phyloP scores from a whole-genome alignment of 257 asterid genomes.

The Solanum ossicruentum region DNA sequence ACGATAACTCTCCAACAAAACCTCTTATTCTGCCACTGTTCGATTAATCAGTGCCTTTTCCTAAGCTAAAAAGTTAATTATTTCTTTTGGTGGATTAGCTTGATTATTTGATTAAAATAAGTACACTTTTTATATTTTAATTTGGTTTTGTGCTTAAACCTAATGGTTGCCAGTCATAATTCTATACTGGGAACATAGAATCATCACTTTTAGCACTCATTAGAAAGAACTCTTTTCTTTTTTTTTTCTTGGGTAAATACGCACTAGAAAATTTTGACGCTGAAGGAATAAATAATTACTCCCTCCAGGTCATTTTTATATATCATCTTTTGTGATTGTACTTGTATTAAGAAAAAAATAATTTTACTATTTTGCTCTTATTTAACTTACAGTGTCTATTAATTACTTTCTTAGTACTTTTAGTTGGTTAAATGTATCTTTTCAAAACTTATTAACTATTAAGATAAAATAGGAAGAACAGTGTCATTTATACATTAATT shows the following conservation, averaged over 20 bases:
- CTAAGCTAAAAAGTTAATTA: neutral
- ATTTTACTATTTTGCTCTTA: too few species aligned
- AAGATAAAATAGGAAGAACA: too few species aligned
- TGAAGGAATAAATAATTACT: neutral
- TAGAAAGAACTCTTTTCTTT: neutral
- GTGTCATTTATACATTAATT: too few species aligned
- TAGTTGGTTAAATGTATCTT: too few species aligned
- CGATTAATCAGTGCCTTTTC: neutral
- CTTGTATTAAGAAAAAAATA: too few species aligned
- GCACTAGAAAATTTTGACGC: neutral
- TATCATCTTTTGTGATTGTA: too few species aligned
- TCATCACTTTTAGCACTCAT: neutral
- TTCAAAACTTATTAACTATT: too few species aligned
- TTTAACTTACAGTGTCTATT: too few species aligned
- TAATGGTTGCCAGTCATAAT: neutral
- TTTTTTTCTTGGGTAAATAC: too few species aligned
- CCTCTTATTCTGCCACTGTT: neutral
- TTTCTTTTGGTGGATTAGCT: neutral
- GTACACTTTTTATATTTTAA: neutral
- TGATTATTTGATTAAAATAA: neutral
- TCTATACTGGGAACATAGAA: neutral
- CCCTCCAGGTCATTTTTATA: too few species aligned
- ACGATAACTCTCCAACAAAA: neutral
- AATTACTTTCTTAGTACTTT: too few species aligned
- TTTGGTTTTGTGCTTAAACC: neutral